Base-by-base conservation (phyloP, 805 yeast genomes). In the Ogataea ramenticola region DNA sequence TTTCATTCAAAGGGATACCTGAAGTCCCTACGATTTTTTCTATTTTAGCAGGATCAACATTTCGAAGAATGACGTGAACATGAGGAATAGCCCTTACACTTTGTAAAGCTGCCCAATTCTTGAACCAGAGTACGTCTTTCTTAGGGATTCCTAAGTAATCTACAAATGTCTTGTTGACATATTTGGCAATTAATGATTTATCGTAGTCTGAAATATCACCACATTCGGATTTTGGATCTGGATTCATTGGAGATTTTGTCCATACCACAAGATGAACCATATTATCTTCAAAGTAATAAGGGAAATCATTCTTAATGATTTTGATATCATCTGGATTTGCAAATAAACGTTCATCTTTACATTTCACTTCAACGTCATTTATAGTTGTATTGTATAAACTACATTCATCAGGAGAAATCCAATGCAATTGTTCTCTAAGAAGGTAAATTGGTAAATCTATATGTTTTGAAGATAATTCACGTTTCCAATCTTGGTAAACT, bases 31-130 rank as follows among this genome's bases (percentile, higher is more conserved):
- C 15, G 2, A 56, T 45, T 22, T 38, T 43, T 3, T 48, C 43
- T 7, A 63, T 40, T 12, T 60, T 54, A 4, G 58, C 61, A 12
- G 51, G 37, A 4, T 56, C 50, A 21, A 70, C 52, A n/a, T 68
- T 73, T 40, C 65, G 71, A 12, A 84, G 49, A 26, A 84, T 54
- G 2, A 83, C 75, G 60, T 84, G 93, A n/a, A 83, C 64, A 56
- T 84, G 93, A 21, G 88, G 81, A 31, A 84, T 65, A 27, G 75
- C 69, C 49, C 67, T 72, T 6, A 85, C 81, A 56, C 88, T 81
- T 57, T 85, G 93, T 35, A 85, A 58, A 7, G 73, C 68, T 8
- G 81, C 74, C 77, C 85, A 83, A 56, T 85, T 85, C 50, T 83
- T 72, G 60, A 84, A 85, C 91, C 91, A 84, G 2, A 69, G 56